A percentile compares a stretch with the other conserved stretches of the same genome.
These are phyloP conservation scores for Coccomyxa subellipsoidea DNA, from an alignment of 163 green algal genomes.

Conservation along the genomic window DNA sequence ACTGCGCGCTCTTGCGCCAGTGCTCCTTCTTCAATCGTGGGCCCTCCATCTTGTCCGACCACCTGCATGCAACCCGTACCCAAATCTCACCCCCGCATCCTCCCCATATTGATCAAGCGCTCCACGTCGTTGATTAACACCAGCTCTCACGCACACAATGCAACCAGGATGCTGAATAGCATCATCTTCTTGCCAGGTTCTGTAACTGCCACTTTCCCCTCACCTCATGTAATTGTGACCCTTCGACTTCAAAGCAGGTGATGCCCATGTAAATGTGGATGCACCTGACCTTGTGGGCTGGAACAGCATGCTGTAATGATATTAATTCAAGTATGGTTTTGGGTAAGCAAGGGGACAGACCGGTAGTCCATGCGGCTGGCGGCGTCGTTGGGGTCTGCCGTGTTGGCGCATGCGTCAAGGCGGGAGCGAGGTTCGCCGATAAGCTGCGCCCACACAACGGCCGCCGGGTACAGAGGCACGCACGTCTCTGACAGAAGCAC, in stretches of 20 bases:
- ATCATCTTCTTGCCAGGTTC: background rate
- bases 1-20: slow-evolving; percentile 68
- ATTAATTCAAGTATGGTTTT: too few relatives aligned
- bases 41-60: slow-evolving; percentile 18
- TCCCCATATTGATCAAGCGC: too few relatives aligned
- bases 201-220: background rate
- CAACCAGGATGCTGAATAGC: background rate
- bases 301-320: too few relatives aligned
- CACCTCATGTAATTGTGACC: too few relatives aligned
- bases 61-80: background rate
- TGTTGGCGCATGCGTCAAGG: slow-evolving; percentile 35
- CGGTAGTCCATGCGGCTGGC: slow-evolving; percentile 10
- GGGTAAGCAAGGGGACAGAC: too few relatives aligned
- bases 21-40: slow-evolving; percentile 6
- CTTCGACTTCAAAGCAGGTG: too few relatives aligned
- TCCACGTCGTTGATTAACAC: background rate
- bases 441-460: slow-evolving; percentile 37
- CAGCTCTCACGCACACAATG: background rate
- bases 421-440: slow-evolving; percentile 27
- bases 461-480: slow-evolving; percentile 41
- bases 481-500: slow-evolving; percentile 39
- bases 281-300: too few relatives aligned
- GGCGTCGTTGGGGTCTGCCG: slow-evolving; percentile 10
- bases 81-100: too few relatives aligned
- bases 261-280: too few relatives aligned